A percentile compares a stretch with the other conserved stretches of the same genome.
Conservation (phyloP, 345 rosid genomes). For the Syzygium grande region DNA sequence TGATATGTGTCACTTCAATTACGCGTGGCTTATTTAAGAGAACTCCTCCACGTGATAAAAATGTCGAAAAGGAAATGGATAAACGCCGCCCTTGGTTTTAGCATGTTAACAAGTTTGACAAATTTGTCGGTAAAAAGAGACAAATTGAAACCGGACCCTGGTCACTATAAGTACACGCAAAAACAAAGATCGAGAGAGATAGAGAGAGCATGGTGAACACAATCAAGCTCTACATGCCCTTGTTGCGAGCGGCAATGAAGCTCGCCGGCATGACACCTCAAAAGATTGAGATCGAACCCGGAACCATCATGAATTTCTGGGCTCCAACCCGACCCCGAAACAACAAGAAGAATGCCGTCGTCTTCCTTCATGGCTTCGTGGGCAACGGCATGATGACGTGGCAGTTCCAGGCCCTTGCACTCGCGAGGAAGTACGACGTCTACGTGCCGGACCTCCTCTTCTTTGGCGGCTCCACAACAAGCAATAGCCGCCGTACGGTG, state of each 20-base stretch:
- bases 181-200: not conserved
- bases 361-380: conserved; percentile 34
- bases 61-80: not conserved
- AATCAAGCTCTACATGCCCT: conserved; percentile 2
- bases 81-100: fast-evolving
- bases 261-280: conserved; percentile 10
- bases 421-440: conserved; percentile 21
- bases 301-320: conserved; percentile 10
- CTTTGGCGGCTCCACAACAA: conserved; percentile 39
- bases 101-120: not conserved
- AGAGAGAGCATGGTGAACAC: conserved; percentile 10
- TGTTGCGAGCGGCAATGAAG: conserved; percentile 11
- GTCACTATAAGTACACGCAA: not conserved
- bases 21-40: not conserved
- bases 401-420: conserved; percentile 24
- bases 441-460: conserved; percentile 47
- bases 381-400: conserved; percentile 28
- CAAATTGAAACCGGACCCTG: not conserved
- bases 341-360: conserved; percentile 12
- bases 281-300: conserved; percentile 22
- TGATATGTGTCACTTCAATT: not conserved
- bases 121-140: not conserved
- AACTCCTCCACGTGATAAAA: not conserved
- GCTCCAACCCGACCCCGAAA: not conserved
- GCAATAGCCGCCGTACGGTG: conserved; percentile 8